Evolutionary conservation across 1,284 basidiomycete genomes (phyloP).

Genomic region (Marasmius tenuissimus): DNA sequence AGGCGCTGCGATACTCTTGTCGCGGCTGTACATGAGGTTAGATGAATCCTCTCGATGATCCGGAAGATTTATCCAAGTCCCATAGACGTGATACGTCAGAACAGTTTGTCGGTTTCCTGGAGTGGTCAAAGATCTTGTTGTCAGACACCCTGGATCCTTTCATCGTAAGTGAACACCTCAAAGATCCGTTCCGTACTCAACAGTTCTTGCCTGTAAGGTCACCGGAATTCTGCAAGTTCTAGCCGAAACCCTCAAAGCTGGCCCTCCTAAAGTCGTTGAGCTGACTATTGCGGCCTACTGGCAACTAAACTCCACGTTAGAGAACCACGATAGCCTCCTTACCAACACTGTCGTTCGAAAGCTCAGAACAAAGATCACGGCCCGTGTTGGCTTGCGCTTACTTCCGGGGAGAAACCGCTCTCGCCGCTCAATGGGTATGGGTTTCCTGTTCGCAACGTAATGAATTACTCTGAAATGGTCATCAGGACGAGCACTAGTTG

Average conservation of each 20-base stretch:
- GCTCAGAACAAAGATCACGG: constrained; percentile 61
- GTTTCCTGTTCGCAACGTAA: neutral
- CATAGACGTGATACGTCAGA: constrained; percentile 61
- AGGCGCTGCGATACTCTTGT: constrained; percentile 71
- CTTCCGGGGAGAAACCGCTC: constrained; percentile 48
- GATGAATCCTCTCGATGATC: constrained; percentile 12
- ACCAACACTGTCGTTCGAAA: constrained; percentile 70
- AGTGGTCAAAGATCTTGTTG: constrained; percentile 42
- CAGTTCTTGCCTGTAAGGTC: constrained; percentile 37
- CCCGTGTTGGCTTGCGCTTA: constrained; percentile 61
- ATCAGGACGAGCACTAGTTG: constrained; percentile 26
- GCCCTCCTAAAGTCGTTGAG: constrained; percentile 55
- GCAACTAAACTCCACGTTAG: constrained; percentile 41
- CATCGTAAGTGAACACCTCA: constrained; percentile 38
- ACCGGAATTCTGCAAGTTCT: constrained; percentile 76
- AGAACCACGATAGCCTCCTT: constrained; percentile 38
- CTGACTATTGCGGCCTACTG: constrained; percentile 43
- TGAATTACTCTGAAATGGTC: neutral
- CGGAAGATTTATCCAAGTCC: constrained; percentile 12
- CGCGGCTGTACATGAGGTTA: constrained; percentile 78
- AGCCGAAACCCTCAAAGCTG: constrained; percentile 72
- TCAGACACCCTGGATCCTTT: constrained; percentile 44
- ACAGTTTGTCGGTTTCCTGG: constrained; percentile 53
- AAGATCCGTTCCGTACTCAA: too few relatives aligned
- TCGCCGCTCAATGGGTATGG: constrained; percentile 42